Evolutionary conservation across 1,139 yeast genomes (phyloP).

Genomic region (Geotrichum candidum): DNA sequence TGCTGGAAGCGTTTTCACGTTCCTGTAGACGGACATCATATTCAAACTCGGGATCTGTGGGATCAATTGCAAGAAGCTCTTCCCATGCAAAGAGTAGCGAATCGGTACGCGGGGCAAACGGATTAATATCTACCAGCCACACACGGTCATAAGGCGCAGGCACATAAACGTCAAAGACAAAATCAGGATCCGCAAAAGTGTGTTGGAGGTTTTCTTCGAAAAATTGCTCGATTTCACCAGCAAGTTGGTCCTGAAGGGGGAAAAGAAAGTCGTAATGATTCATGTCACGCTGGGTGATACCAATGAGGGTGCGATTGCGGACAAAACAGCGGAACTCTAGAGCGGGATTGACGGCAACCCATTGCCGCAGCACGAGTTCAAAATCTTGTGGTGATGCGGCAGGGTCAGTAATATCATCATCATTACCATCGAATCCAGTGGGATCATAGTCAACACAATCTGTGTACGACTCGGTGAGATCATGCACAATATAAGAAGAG

Average conservation of each 20-base stretch:
- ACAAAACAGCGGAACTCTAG: constrained; percentile 86
- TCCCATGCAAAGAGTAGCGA: constrained; percentile 77
- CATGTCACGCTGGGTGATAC: constrained; percentile 77
- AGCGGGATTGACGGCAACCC: constrained; percentile 82
- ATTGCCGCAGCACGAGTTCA: constrained; percentile 72
- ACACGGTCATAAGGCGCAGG: constrained; percentile 67
- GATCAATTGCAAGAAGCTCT: constrained; percentile 46
- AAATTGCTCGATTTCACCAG: constrained; percentile 49
- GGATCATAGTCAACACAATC: constrained; percentile 23
- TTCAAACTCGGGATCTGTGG: constrained; percentile 33
- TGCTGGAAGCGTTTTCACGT: constrained; percentile 50
- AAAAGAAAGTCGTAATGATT: constrained; percentile 70
- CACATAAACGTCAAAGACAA: constrained; percentile 73
- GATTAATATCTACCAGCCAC: constrained; percentile 76
- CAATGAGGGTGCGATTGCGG: constrained; percentile 54
- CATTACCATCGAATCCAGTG: constrained; percentile 19
- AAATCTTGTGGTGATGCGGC: constrained; percentile 30
- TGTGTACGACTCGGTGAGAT: constrained; percentile 66
- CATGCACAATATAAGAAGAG: constrained; percentile 83
- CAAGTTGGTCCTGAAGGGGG: constrained; percentile 43
- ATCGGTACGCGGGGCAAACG: constrained; percentile 73
- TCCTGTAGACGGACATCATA: constrained; percentile 64
- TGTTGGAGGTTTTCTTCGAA: constrained; percentile 45
- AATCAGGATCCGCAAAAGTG: constrained; percentile 50
- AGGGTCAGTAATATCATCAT: constrained; percentile 20